Evolutionary conservation across 495 filamentous ascomycete species (phyloP), one percentile per base, ranked within the genome.

Genomic region (Hypoxylon cercidicola): DNA sequence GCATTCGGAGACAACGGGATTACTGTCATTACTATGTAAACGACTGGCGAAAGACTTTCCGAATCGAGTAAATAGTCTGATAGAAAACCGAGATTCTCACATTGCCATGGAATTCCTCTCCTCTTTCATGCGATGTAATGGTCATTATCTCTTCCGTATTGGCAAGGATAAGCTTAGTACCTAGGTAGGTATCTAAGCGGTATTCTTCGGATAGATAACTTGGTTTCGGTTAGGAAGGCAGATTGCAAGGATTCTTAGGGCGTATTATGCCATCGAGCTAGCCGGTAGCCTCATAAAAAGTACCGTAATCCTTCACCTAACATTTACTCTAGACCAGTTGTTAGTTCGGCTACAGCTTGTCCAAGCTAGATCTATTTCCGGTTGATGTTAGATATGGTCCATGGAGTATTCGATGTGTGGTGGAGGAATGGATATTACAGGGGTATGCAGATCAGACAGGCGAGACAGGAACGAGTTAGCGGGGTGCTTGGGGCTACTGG

Each of bases 361-460:
- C 47, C 28, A 39, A 53, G 35, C 53, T 44, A 44, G 53, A 23
- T 62, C 39, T 54, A 51, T 56, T 32, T 66, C 56, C 56, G 55
- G 62, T 34, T 57, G 34, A 3, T 28, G n/a, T 13, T 23, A 32
- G 30, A 32, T 32, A 11, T 7, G n/a, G n/a, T n/a, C n/a, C n/a
- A n/a, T n/a, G 30, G 30, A 32, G 9, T 32, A 32, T 32, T 32
- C 10, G 30, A 32, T 32, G 30, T 11, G n/a, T 20, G 52, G 57
- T 41, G 54, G 44, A 62, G 57, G 65, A 60, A 68, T 68, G 65
- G 60, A 63, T 46, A 63, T 68, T 63, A 32, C 65, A 68, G 60
- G 65, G 65, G 40, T 68, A 21, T 44, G 65, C 37, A 64, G 65
- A 68, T 68, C 64, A 68, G 63, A 66, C 63, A 56, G 62, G 44